Conservation (phyloP, 441 rosid genomes). For the Daphne laureola region DNA sequence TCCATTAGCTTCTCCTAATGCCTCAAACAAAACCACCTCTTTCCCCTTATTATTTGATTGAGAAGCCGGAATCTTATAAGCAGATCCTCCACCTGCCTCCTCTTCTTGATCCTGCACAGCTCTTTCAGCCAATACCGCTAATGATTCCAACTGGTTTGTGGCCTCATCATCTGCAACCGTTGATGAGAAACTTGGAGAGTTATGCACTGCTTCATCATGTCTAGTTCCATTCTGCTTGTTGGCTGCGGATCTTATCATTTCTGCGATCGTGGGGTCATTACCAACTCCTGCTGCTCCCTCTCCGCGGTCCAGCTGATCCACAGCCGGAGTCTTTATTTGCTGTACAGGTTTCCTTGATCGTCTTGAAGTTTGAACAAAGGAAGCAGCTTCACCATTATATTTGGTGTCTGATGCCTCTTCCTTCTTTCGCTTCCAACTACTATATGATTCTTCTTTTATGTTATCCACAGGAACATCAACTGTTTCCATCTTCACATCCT, state of each 20-base stretch:
- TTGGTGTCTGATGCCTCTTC: slow-evolving; percentile 5
- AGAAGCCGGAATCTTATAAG: neutral
- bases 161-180: slow-evolving; percentile 13
- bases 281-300: neutral
- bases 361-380: neutral
- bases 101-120: slow-evolving; percentile 4
- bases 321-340: neutral
- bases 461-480: slow-evolving; percentile 4
- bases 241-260: slow-evolving; percentile 7
- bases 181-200: slow-evolving; percentile 8
- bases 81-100: neutral
- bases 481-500: neutral
- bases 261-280: slow-evolving; percentile 14
- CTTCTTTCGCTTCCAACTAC: slow-evolving; percentile 9
- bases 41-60: no score
- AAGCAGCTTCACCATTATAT: neutral
- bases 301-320: neutral
- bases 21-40: no score
- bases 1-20: neutral
- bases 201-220: slow-evolving; percentile 2
- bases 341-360: neutral
- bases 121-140: slow-evolving; percentile 9
- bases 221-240: neutral
- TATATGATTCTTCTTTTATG: neutral
- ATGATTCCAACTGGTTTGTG: slow-evolving; percentile 13